Evolutionary conservation across 116 monocot species (phyloP), one percentile per base, ranked within the genome.

Genomic region (Dioscorea cayenensis): DNA sequence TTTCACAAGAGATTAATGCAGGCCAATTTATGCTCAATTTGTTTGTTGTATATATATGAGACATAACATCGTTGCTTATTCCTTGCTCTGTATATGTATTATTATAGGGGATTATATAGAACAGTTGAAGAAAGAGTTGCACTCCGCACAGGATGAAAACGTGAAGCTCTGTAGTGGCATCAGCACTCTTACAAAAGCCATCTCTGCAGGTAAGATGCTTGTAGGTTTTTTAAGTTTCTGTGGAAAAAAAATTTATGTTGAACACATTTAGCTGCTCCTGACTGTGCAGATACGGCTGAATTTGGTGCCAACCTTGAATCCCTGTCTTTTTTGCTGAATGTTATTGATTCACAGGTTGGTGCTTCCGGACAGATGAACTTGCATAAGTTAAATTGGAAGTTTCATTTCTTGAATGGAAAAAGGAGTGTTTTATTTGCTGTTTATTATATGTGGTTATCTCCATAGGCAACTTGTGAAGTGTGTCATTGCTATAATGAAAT

Each of bases 271-370:
- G 38, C 36, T 35, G 32, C 14, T 17, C 66, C 6, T 77, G 28
- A 64, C 12, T 67, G 4, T 76, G 74, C 83, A 87, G 87, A 81
- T 76, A 78, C 60, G 29, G 63, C 62, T 36, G 64, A 76, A 49
- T 23, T 84, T 66, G 70, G 70, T 65, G 78, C 73, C 71, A 84
- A 84, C 27, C 51, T 84, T 61, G 87, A 75, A 64, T 68, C 62
- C 49, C 68, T 81, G 73, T 68, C 67, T 18, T 72, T 60, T 63
- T 81, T 67, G 20, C 28, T 81, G 59, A 72, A 78, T 49, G 22
- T 77, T 62, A 77, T 64, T 19, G 72, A 80, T 50, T 86, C 80
- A 43, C 55, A 81, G 83, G 87, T 87, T 61, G 22, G 81, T 72
- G 13, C 63, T 51, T 43, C 43, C 7, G 14, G 17, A 55, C 55